phyloP scores from a whole-genome alignment of 2,329 filamentous ascomycete genomes.

The Didymella pinodella region DNA sequence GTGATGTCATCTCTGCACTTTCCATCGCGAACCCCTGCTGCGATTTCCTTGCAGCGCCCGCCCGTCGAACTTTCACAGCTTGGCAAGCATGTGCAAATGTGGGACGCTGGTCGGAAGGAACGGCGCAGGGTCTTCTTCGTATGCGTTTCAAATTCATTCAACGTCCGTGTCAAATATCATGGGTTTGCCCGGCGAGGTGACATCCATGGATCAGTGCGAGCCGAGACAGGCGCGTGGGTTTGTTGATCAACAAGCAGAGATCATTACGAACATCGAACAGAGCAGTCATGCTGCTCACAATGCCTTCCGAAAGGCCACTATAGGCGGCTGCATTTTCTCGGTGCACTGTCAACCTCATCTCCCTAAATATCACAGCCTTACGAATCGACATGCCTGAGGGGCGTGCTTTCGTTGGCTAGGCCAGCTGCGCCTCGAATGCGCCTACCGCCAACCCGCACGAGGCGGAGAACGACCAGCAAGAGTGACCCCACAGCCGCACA shows the following conservation, averaged over 20 bases:
- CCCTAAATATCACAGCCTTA: constrained; percentile 24
- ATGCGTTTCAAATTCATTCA: constrained; percentile 12
- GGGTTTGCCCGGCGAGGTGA: constrained; percentile 7
- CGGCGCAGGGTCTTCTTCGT: constrained; percentile 19
- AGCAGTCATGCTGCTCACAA: not conserved
- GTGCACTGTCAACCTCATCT: constrained; percentile 15
- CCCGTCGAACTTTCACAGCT: constrained; percentile 9
- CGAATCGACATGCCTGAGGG: constrained; percentile 17
- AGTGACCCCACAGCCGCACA: constrained; percentile 39
- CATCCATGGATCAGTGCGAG: constrained; percentile 2
- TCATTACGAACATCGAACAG: not conserved
- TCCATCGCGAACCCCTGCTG: constrained; percentile 14
- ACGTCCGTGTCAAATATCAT: constrained; percentile 7
- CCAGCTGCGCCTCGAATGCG: constrained; percentile 30
- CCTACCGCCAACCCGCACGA: constrained; percentile 33
- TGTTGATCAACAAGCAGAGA: constrained; percentile 5
- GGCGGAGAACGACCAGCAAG: constrained; percentile 31
- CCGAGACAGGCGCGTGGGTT: constrained; percentile 1
- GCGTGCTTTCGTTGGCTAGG: constrained; percentile 23
- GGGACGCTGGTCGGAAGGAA: constrained; percentile 14
- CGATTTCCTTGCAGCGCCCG: constrained; percentile 8
- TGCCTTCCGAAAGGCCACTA: too few relatives aligned
- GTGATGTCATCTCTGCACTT: constrained; percentile 18
- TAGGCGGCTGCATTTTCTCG: not conserved
- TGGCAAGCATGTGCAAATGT: constrained; percentile 16